A percentile compares a stretch with the other conserved stretches of the same genome.
Evolutionary conservation across 2,329 filamentous ascomycete genomes (phyloP).

Genomic region (Exserohilum rostratum): DNA sequence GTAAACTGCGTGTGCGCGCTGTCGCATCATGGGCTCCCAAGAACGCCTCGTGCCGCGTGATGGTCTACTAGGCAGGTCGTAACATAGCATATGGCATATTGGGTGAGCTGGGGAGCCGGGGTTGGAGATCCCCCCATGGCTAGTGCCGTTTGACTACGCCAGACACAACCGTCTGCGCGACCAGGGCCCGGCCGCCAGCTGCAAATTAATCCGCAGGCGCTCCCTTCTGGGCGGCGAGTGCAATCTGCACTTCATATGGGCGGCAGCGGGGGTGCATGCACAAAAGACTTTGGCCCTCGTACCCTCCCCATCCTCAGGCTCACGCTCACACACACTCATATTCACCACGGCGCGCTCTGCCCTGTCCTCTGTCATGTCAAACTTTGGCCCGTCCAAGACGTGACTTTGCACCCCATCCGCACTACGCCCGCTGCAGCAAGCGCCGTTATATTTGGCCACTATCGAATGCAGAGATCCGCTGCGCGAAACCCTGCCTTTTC

Average conservation of each 20-base stretch:
- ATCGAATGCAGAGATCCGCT: constrained; percentile 26
- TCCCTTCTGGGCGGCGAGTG: constrained; percentile 3
- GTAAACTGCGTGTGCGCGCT: neutral
- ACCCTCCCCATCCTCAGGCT: neutral
- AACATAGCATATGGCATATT: no score
- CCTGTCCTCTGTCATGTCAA: neutral
- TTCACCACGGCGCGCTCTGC: neutral
- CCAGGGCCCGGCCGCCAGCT: constrained; percentile 15
- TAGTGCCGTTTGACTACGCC: constrained; percentile 26
- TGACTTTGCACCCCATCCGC: neutral
- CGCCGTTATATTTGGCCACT: constrained; percentile 32
- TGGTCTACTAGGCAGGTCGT: neutral
- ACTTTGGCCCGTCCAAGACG: neutral
- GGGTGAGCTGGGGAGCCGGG: neutral
- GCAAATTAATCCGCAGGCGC: constrained; percentile 25
- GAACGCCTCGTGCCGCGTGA: neutral
- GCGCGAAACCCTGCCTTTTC: constrained; percentile 20
- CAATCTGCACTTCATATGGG: constrained; percentile 8
- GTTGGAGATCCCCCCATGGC: constrained; percentile 12
- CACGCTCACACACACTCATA: neutral
- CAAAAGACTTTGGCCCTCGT: neutral
- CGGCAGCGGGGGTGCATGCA: neutral
- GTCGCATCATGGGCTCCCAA: constrained; percentile 1
- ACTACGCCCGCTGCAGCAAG: constrained; percentile 11
- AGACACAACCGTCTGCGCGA: constrained; percentile 28